Evolutionary conservation across 768 basidiomycete genomes (phyloP).

Genomic region (Pleurotus eryngii): DNA sequence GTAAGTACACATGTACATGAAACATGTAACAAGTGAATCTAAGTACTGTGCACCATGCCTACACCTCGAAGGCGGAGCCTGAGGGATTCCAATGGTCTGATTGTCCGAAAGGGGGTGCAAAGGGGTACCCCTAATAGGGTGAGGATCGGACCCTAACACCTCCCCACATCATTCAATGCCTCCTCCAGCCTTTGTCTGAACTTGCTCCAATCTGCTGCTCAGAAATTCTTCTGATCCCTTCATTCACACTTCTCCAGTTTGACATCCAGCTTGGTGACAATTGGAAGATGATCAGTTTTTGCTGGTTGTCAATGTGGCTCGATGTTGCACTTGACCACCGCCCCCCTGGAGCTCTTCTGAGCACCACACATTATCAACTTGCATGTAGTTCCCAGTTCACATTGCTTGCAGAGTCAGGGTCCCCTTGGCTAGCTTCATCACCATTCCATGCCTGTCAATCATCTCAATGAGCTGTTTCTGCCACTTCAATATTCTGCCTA

Average conservation of each 20-base stretch:
- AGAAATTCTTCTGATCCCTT: slow-evolving; percentile 16
- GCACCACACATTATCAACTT: slow-evolving; percentile 34
- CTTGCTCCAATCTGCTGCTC: slow-evolving; percentile 16
- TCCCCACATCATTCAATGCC: background rate
- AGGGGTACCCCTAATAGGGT: no score
- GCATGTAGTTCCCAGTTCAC: slow-evolving; percentile 23
- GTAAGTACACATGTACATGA: no score
- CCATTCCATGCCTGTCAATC: slow-evolving; percentile 17
- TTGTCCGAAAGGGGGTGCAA: no score
- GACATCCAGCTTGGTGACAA: slow-evolving; percentile 22
- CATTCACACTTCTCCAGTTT: background rate
- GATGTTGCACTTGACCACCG: slow-evolving; percentile 21
- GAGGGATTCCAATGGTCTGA: no score
- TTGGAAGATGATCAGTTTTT: slow-evolving; percentile 30
- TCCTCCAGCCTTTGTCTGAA: slow-evolving; percentile 14
- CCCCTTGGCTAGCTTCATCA: slow-evolving; percentile 21
- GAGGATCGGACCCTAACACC: no score
- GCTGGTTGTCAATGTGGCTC: slow-evolving; percentile 9
- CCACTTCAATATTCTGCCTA: background rate
- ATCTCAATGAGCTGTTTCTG: slow-evolving; percentile 12
- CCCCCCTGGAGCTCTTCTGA: slow-evolving; percentile 8
- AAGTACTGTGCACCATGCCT: no score
- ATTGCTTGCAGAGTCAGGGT: slow-evolving; percentile 10
- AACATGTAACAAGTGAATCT: no score
- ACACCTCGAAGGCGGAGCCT: no score